Evolutionary conservation across 495 filamentous ascomycete genomes (phyloP).

Genomic region (Podospora didyma): DNA sequence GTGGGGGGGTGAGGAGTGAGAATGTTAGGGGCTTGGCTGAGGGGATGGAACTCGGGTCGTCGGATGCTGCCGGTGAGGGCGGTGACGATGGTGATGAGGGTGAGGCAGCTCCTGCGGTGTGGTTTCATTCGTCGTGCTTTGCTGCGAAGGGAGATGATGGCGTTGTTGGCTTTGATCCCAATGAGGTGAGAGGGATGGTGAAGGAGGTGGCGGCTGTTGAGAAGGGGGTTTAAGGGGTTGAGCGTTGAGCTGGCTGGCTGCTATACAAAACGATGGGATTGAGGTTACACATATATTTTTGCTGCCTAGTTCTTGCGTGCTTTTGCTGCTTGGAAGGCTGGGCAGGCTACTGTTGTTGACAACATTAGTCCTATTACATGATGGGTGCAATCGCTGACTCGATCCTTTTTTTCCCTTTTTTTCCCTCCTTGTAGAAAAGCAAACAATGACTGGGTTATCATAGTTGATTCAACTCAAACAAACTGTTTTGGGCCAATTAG

Average conservation of each 20-base stretch:
- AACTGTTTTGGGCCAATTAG: too few species aligned
- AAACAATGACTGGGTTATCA: too few species aligned
- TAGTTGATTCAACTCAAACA: too few species aligned
- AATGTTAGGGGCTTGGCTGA: conserved; percentile 22
- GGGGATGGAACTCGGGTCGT: not conserved
- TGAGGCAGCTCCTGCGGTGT: not conserved
- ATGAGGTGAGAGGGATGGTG: not conserved
- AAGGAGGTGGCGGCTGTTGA: not conserved
- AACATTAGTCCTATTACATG: too few species aligned
- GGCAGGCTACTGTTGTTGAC: too few species aligned
- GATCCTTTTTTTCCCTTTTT: too few species aligned
- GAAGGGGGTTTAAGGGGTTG: not conserved
- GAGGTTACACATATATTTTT: too few species aligned
- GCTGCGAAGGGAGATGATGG: not conserved
- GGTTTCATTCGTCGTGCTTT: not conserved
- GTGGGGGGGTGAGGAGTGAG: conserved; percentile 35
- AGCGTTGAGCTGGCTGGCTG: not conserved
- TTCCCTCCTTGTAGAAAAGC: too few species aligned
- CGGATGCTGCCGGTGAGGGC: not conserved
- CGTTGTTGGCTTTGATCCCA: not conserved
- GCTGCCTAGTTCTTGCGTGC: too few species aligned
- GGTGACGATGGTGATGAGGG: not conserved
- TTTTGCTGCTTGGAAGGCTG: too few species aligned
- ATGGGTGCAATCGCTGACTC: too few species aligned
- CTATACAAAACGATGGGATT: too few species aligned